Percentiles rank a stretch among this genome's conserved stretches.
Conservation (phyloP, 1,139 yeast genomes). For the Suhomyces anneliseae region DNA sequence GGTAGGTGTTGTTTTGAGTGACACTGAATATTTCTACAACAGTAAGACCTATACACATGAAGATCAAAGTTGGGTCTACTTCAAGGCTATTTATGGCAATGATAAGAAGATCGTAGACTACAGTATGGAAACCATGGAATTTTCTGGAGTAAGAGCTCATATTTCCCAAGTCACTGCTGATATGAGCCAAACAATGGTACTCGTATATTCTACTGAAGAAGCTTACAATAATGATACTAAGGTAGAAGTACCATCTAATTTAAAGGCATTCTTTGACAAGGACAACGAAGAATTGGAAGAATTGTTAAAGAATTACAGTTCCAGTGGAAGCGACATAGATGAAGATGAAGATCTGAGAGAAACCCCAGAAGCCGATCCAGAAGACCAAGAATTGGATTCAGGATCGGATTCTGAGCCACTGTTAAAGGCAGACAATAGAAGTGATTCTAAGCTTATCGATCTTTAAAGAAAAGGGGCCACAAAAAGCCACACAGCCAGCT, state of each 20-base stretch:
- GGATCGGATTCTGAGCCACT: conserved; percentile 1
- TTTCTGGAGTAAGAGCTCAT: conserved; percentile 19
- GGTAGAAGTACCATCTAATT: conserved; percentile 13
- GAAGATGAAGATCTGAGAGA: not conserved
- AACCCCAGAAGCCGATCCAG: not conserved
- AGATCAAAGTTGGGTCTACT: conserved; percentile 16
- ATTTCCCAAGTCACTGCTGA: conserved; percentile 18
- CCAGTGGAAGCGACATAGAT: conserved; percentile 2
- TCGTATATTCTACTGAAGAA: conserved; percentile 21
- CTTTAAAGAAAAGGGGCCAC: not conserved
- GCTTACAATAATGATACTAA: conserved; percentile 7
- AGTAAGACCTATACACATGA: conserved; percentile 10
- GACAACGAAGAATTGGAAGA: conserved; percentile 19
- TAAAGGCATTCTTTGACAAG: conserved; percentile 17
- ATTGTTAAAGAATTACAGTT: conserved; percentile 1
- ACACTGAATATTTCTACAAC: conserved; percentile 26
- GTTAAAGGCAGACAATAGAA: not conserved
- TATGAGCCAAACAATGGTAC: conserved; percentile 18
- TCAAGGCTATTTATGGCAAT: conserved; percentile 10
- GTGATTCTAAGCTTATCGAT: conserved; percentile 1
- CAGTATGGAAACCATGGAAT: conserved; percentile 21
- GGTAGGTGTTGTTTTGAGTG: conserved; percentile 32
- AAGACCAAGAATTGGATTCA: not conserved
- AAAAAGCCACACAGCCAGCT: not conserved
- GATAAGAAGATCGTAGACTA: conserved; percentile 19